Evolutionary conservation across 371 early-diverging fungal species (phyloP).

Genomic region (Mucor indicus): DNA sequence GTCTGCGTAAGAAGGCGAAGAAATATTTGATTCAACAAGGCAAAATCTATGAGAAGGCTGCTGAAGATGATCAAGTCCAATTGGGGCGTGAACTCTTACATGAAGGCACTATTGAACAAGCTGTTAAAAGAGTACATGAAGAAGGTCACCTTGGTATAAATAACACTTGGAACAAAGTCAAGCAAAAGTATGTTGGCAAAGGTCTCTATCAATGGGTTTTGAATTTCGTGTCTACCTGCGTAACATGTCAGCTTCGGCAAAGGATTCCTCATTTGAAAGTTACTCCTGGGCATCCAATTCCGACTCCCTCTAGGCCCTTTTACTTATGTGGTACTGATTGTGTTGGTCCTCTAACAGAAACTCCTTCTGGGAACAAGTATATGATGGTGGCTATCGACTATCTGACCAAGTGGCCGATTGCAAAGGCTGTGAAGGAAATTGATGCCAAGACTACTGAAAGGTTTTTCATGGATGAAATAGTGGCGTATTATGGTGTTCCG

Average conservation of each 20-base stretch:
- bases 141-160: constrained; percentile 24
- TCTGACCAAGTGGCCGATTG: constrained; percentile 9
- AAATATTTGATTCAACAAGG: constrained; percentile 6
- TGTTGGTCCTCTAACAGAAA: constrained; percentile 12
- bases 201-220: constrained; percentile 2
- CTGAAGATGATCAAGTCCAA: neutral
- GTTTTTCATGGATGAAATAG: neutral
- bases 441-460: no score
- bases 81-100: constrained; percentile 27
- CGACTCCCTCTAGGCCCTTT: constrained; percentile 9
- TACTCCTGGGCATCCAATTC: constrained; percentile 3
- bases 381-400: constrained; percentile 11
- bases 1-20: neutral
- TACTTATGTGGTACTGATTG: constrained; percentile 20
- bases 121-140: constrained; percentile 11
- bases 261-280: neutral
- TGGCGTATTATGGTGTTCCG: neutral
- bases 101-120: constrained; percentile 11
- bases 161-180: constrained; percentile 13
- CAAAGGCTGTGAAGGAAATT: no score
- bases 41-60: neutral
- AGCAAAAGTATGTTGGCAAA: neutral
- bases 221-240: constrained; percentile 1
- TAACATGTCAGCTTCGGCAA: constrained; percentile 6
- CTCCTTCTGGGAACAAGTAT: constrained; percentile 1